A percentile compares a stretch with the other conserved stretches of the same genome.
phyloP scores from a whole-genome alignment of 116 monocot species.

The Papilionanthe hybrid region DNA sequence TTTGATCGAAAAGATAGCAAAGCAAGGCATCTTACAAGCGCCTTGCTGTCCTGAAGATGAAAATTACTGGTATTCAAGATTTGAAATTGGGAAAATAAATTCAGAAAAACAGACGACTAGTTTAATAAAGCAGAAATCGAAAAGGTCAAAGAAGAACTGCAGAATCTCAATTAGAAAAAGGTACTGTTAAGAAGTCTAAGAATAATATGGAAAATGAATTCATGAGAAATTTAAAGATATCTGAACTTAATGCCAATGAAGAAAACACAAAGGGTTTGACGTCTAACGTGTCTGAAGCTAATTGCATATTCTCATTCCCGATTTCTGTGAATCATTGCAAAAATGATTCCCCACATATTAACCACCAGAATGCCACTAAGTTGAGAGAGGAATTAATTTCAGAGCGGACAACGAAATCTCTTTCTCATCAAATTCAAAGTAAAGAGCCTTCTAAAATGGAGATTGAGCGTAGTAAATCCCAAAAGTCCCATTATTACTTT shows the following conservation, averaged over 20 bases:
- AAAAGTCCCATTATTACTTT: neutral
- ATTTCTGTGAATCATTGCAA: neutral
- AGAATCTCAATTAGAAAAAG: constrained; percentile 9
- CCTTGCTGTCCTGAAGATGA: too few species aligned
- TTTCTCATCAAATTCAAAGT: too few species aligned
- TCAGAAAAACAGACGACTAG: constrained; percentile 3
- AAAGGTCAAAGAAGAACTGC: neutral
- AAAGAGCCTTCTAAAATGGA: constrained; percentile 4
- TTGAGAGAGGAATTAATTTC: neutral
- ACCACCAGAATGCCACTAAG: neutral
- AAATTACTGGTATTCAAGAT: too few species aligned
- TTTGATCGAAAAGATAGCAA: too few species aligned
- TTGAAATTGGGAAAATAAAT: constrained; percentile 13
- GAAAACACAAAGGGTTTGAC: neutral
- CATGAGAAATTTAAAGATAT: constrained; percentile 13
- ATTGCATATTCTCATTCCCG: neutral
- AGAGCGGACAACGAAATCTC: neutral
- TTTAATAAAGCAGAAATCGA: neutral
- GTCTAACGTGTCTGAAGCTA: neutral
- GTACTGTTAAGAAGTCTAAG: constrained; percentile 38
- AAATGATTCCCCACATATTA: neutral
- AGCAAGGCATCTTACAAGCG: too few species aligned
- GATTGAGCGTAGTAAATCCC: neutral
- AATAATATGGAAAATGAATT: neutral
- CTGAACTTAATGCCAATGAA: constrained; percentile 31